Base-by-base conservation (phyloP, 192 early-diverging fungal species). In the Coemansia sp. region DNA sequence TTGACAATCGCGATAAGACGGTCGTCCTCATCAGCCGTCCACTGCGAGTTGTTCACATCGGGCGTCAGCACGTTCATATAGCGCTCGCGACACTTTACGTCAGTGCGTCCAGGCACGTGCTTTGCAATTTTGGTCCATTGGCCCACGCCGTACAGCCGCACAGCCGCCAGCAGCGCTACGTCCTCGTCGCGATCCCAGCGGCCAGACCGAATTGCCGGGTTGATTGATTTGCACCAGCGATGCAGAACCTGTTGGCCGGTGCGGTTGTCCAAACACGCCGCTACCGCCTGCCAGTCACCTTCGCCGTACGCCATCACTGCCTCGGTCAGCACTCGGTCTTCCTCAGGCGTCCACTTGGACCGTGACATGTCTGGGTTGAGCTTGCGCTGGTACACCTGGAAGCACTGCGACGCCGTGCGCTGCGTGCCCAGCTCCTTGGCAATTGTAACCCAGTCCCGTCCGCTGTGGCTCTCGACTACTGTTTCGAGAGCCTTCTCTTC, bases 81-180 rank as follows among this genome's bases (percentile, higher is more conserved):
- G 62, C 90, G 77, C 63, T 92, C 90, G 50, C 90, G 82, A 55
- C 89, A 91, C 62, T 92, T 86, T 38, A 89, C 83, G 64, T 92
- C 90, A 0, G 88, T 92, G 54, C 89, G 73, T 11, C 88, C 88
- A 2, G 76, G 84, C 21, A 91, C 83, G 58, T 88, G 83, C 63
- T 86, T 81, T 58, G 86, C 83, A 36, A 92, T 78, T 51, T 86
- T 87, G n/a, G 73, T 73, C 90, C 90, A 92, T 50, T 86, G 80
- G 8, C 84, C 84, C 8, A 67, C 73, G 25, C 90, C 90, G 59
- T 88, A 91, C 15, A 91, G 69, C 2, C 76, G 67, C 15, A 88
- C 82, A 3, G 88, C 87, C 2, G 82, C 79, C 50, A 74, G 79
- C 24, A 92, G 70, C 15, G 87, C 85, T 6, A 82, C 71, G 54